phyloP scores from a whole-genome alignment of 306 rosid genomes.

The Glycine soja region DNA sequence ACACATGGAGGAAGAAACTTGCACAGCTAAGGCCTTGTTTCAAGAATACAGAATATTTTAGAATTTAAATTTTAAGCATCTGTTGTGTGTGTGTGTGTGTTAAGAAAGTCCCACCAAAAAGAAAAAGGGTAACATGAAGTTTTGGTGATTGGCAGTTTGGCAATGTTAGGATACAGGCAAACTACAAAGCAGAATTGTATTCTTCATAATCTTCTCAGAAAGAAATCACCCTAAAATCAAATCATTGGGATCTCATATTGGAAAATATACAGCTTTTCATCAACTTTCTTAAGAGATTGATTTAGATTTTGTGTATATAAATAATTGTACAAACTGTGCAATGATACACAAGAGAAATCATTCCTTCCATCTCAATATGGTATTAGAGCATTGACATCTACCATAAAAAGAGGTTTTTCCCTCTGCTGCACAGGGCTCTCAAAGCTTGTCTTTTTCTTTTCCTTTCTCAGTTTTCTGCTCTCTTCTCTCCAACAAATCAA shows the following conservation, averaged over 20 bases:
- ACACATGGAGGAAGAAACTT: conserved; percentile 4
- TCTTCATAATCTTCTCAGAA: conserved; percentile 18
- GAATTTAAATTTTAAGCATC: no score
- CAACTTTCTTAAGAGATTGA: background rate
- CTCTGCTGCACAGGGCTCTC: background rate
- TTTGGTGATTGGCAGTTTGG: background rate
- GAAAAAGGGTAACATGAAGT: background rate
- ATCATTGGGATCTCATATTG: conserved; percentile 12
- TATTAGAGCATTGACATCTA: background rate
- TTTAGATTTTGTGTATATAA: background rate
- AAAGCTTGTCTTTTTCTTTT: background rate
- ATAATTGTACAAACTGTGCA: background rate
- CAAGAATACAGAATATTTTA: background rate
- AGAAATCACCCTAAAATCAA: background rate
- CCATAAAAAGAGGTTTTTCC: background rate
- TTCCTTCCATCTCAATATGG: background rate
- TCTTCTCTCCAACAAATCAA: background rate
- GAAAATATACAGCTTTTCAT: background rate
- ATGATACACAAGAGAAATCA: background rate
- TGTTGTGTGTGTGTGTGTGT: no score
- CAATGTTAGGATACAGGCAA: conserved; percentile 10
- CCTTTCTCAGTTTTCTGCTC: background rate
- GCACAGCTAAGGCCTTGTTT: background rate
- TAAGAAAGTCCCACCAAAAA: background rate
- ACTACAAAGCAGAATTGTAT: background rate